Conservation (phyloP, 306 rosid genomes). For the Dalbergia oliveri region DNA sequence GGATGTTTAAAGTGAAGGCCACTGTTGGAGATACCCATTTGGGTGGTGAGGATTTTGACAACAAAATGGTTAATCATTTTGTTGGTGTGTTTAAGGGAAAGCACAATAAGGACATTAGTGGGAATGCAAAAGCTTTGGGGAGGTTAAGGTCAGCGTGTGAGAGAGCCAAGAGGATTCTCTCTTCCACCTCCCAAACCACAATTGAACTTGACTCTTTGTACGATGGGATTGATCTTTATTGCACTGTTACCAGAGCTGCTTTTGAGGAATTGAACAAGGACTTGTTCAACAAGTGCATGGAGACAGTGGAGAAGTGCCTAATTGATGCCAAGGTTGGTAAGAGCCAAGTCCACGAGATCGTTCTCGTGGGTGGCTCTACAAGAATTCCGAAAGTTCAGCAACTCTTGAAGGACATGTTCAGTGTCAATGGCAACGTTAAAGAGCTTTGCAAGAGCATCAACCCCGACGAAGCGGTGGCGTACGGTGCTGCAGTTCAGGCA, state of each 20-base stretch:
- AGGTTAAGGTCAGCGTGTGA: conserved; percentile 51
- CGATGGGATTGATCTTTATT: conserved; percentile 49
- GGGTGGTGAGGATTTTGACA: conserved; percentile 56
- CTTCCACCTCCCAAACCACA: conserved; percentile 41
- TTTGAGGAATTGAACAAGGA: conserved; percentile 56
- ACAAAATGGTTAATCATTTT: conserved; percentile 45
- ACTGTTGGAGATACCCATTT: conserved; percentile 51
- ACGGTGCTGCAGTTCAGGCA: conserved; percentile 58
- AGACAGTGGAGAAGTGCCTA: conserved; percentile 49
- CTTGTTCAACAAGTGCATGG: conserved; percentile 52
- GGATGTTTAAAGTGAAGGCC: conserved; percentile 56
- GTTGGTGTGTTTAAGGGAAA: conserved; percentile 34
- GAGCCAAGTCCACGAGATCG: conserved; percentile 49
- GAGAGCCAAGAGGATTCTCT: conserved; percentile 57
- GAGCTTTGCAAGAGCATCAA: conserved; percentile 62
- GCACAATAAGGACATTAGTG: conserved; percentile 46
- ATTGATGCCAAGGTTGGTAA: conserved; percentile 45
- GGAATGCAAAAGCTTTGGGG: conserved; percentile 41
- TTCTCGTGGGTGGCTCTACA: conserved; percentile 59
- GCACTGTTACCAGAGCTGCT: conserved; percentile 43
- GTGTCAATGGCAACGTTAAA: conserved; percentile 26
- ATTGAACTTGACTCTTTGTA: conserved; percentile 51
- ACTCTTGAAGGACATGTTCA: conserved; percentile 51
- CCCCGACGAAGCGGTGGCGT: conserved; percentile 58
- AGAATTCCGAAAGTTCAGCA: conserved; percentile 57